Conservation (phyloP, 495 filamentous ascomycete genomes). For the Penicillium chermesinum region DNA sequence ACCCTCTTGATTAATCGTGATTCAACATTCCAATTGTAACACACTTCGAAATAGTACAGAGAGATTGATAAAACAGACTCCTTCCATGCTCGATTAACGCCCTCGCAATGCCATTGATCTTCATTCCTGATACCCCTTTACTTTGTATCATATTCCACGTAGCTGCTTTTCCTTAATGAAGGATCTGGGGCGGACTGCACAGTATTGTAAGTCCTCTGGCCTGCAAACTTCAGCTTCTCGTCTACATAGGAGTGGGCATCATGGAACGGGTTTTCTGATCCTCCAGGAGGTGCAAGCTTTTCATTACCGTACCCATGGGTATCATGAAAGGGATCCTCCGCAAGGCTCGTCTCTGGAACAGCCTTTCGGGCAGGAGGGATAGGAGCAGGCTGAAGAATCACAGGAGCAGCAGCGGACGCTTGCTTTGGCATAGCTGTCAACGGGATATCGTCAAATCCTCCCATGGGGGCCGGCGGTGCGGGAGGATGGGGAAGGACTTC, state of each 20-base stretch:
- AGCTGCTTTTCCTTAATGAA: slow-evolving; percentile 30
- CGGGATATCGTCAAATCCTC: slow-evolving; percentile 30
- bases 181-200: slow-evolving; percentile 21
- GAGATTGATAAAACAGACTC: too few relatives aligned
- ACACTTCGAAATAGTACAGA: not conserved
- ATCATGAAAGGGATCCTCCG: not conserved
- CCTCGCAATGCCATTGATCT: not conserved
- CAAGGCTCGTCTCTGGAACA: not conserved
- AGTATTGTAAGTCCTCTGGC: slow-evolving; percentile 28
- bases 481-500: slow-evolving; percentile 8
- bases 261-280: slow-evolving; percentile 2
- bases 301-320: not conserved
- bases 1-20: too few relatives aligned
- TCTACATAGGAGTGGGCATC: not conserved
- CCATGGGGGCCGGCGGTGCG: slow-evolving; percentile 5
- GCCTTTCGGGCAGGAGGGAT: slow-evolving; percentile 11
- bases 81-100: too few relatives aligned
- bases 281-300: not conserved
- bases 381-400: slow-evolving; percentile 28
- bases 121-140: not conserved
- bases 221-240: slow-evolving; percentile 36
- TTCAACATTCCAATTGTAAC: not conserved
- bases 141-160: slow-evolving; percentile 38
- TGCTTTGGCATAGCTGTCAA: slow-evolving; percentile 26
- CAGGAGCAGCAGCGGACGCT: slow-evolving; percentile 7